Evolutionary conservation across 768 basidiomycete genomes (phyloP).

Genomic region (Amanita pallidorosea): DNA sequence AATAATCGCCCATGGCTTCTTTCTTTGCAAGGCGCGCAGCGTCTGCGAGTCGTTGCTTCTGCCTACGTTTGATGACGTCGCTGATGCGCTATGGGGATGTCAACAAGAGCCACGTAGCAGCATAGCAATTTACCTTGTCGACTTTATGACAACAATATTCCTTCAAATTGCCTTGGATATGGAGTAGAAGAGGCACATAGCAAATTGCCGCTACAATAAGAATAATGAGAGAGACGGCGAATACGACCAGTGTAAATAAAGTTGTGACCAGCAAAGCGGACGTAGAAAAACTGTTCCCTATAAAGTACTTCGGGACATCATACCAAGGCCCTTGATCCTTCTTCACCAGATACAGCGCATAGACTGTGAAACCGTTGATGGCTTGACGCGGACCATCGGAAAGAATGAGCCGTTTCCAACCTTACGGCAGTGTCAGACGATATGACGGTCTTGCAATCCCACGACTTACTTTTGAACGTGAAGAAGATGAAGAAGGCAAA

Average conservation of each 20-base stretch:
- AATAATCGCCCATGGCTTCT: slow-evolving; percentile 84
- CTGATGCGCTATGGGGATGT: slow-evolving; percentile 61
- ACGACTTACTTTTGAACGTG: slow-evolving; percentile 84
- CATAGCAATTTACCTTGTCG: slow-evolving; percentile 60
- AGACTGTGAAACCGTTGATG: slow-evolving; percentile 2
- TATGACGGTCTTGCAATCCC: not conserved
- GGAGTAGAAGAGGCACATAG: slow-evolving; percentile 90
- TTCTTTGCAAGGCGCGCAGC: slow-evolving; percentile 79
- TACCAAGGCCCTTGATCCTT: slow-evolving; percentile 43
- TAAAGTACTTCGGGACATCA: slow-evolving; percentile 71
- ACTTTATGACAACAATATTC: slow-evolving; percentile 99
- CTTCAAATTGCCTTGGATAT: slow-evolving; percentile 97
- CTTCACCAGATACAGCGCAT: slow-evolving; percentile 33
- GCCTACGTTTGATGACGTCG: slow-evolving; percentile 86
- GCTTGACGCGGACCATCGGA: slow-evolving; percentile 94
- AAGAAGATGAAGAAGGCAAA: slow-evolving; percentile 99
- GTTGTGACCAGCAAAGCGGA: slow-evolving; percentile 82
- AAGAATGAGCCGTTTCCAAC: slow-evolving; percentile 41
- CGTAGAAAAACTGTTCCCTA: slow-evolving; percentile 62
- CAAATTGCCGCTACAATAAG: slow-evolving; percentile 76
- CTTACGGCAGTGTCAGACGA: slow-evolving; percentile 10
- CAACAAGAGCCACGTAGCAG: not conserved
- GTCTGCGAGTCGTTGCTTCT: slow-evolving; percentile 74
- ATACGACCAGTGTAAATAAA: slow-evolving; percentile 83
- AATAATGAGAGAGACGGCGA: slow-evolving; percentile 72